phyloP scores from a whole-genome alignment of 441 rosid genomes.

The Hypseocharis bilobata region DNA sequence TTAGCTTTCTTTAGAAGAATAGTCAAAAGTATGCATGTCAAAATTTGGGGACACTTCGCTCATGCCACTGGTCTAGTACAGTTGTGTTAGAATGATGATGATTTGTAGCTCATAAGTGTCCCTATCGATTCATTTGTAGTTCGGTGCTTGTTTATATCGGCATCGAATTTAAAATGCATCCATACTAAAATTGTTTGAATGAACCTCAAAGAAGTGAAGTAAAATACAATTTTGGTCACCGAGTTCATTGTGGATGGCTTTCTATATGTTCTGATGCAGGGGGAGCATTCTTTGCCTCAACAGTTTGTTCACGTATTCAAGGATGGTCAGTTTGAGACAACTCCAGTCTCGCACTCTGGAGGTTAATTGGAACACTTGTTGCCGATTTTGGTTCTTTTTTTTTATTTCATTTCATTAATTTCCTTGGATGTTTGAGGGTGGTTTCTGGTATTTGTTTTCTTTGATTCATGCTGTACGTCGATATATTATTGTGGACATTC shows the following conservation, averaged over 20 bases:
- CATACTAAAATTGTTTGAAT: too few relatives aligned
- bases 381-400: neutral
- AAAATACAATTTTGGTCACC: neutral
- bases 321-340: constrained; percentile 67
- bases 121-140: too few relatives aligned
- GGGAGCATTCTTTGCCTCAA: constrained; percentile 58
- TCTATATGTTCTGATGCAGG: neutral
- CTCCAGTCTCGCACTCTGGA: constrained; percentile 76
- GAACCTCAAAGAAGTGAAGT: neutral
- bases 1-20: neutral
- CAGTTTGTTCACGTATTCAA: constrained; percentile 56
- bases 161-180: too few relatives aligned
- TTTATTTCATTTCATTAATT: neutral
- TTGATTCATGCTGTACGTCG: too few relatives aligned
- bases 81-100: too few relatives aligned
- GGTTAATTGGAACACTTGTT: constrained; percentile 3
- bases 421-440: too few relatives aligned
- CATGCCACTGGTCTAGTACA: too few relatives aligned
- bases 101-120: too few relatives aligned
- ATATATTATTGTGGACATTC: too few relatives aligned
- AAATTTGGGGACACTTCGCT: too few relatives aligned
- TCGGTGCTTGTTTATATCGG: too few relatives aligned
- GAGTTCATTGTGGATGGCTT: neutral
- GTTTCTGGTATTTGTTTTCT: too few relatives aligned
- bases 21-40: neutral